Evolutionary conservation across 345 rosid species (phyloP).

Genomic region (Euphorbia peplus): DNA sequence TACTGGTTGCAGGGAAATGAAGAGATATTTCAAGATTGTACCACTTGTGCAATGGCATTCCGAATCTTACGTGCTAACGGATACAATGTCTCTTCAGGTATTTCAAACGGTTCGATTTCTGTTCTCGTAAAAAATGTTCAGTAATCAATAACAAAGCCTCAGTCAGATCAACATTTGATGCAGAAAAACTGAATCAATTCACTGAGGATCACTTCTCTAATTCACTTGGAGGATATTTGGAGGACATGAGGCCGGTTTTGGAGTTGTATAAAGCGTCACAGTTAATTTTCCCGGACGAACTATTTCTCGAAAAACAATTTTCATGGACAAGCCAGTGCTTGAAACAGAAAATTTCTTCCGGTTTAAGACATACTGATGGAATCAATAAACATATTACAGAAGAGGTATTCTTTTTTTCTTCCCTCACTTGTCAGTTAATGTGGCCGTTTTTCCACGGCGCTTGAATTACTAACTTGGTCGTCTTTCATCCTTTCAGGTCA

Average conservation of each 20-base stretch:
- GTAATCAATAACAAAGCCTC: neutral
- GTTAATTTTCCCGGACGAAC: conserved; percentile 47
- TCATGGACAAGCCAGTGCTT: conserved; percentile 57
- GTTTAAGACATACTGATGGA: neutral
- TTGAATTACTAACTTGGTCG: neutral
- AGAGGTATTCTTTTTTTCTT: too few relatives aligned
- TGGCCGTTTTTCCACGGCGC: neutral
- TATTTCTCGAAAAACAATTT: conserved; percentile 42
- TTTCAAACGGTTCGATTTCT: conserved; percentile 4
- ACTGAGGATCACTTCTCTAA: conserved; percentile 45
- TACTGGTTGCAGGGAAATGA: conserved; percentile 73
- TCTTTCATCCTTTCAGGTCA: too few relatives aligned
- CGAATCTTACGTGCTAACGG: conserved; percentile 62
- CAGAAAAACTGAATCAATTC: conserved; percentile 54
- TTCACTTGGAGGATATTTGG: conserved; percentile 56
- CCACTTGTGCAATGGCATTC: conserved; percentile 73
- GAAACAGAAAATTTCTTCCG: conserved; percentile 36
- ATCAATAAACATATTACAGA: too few relatives aligned
- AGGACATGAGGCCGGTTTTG: conserved; percentile 46
- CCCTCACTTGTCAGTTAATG: neutral
- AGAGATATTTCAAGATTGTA: conserved; percentile 54
- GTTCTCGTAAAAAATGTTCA: too few relatives aligned
- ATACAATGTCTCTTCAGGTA: conserved; percentile 74
- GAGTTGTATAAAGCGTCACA: conserved; percentile 71
- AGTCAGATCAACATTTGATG: conserved; percentile 18